These are phyloP conservation scores for Colletotrichum sp. DNA, from an alignment of 2,329 filamentous ascomycete species.

Conservation along the genomic window DNA sequence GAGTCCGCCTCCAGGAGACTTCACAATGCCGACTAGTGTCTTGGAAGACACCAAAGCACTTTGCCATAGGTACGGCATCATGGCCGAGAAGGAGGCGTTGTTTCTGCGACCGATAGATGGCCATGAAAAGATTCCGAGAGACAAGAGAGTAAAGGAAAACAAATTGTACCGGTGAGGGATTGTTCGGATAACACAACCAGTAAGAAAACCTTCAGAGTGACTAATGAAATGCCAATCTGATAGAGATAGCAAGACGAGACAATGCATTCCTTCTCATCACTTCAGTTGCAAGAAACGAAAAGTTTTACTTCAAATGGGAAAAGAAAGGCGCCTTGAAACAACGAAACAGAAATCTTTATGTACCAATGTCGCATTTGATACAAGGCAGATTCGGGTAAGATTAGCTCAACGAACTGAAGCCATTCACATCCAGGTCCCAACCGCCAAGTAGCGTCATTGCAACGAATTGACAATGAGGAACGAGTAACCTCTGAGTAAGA, in stretches of 20 bases:
- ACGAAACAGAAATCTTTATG: neutral
- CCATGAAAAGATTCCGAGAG: fast-evolving
- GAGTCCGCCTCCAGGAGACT: neutral
- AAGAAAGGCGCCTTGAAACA: neutral
- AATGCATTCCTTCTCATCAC: neutral
- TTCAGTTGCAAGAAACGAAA: neutral
- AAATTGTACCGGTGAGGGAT: neutral
- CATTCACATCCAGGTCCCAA: neutral
- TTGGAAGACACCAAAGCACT: neutral
- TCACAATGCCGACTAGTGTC: neutral
- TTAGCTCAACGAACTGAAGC: neutral
- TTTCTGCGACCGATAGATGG: neutral
- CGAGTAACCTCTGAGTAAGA: neutral
- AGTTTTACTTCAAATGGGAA: neutral
- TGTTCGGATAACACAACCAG: fast-evolving
- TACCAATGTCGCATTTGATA: neutral
- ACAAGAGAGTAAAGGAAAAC: neutral
- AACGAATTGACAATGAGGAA: neutral
- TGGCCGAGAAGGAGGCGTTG: neutral
- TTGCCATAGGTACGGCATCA: neutral
- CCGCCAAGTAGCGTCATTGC: neutral
- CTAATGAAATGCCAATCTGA: neutral
- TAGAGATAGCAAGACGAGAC: neutral
- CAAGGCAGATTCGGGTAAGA: neutral
- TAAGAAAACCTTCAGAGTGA: fast-evolving